Conservation (phyloP, 371 early-diverging fungal species). For the Mucor racemosus region DNA sequence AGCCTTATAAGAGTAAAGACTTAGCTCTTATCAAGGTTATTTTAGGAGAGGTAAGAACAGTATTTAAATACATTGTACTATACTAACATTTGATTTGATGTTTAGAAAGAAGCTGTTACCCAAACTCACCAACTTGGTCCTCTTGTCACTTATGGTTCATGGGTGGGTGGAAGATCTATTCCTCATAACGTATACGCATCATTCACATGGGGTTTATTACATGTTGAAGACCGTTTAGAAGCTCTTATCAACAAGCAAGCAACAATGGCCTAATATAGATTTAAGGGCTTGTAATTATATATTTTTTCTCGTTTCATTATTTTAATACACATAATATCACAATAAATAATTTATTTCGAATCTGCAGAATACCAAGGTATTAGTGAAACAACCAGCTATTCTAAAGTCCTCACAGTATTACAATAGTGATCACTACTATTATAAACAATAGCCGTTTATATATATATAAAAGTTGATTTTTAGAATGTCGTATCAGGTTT, state of each 20-base stretch:
- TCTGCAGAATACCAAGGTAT: too few species aligned
- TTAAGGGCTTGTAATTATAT: background rate
- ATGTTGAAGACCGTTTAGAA: conserved; percentile 25
- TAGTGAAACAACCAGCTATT: too few species aligned
- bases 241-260: background rate
- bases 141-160: conserved; percentile 40
- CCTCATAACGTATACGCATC: conserved; percentile 44
- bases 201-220: conserved; percentile 30
- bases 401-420: too few species aligned
- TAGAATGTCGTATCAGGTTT: too few species aligned
- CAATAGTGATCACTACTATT: too few species aligned
- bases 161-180: conserved; percentile 44
- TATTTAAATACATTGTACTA: too few species aligned
- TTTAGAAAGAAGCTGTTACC: conserved; percentile 45
- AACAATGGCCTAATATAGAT: background rate
- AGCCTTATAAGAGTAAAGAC: conserved; percentile 45
- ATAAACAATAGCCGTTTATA: too few species aligned
- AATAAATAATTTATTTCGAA: too few species aligned
- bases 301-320: background rate
- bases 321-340: too few species aligned
- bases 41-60: conserved; percentile 38
- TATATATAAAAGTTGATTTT: too few species aligned
- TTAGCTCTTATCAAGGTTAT: conserved; percentile 42
- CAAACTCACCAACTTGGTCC: conserved; percentile 46
- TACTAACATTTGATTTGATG: background rate